A percentile compares a stretch with the other conserved stretches of the same genome.
Evolutionary conservation across 495 filamentous ascomycete genomes (phyloP).

Genomic region (Pyrenula massariospora): DNA sequence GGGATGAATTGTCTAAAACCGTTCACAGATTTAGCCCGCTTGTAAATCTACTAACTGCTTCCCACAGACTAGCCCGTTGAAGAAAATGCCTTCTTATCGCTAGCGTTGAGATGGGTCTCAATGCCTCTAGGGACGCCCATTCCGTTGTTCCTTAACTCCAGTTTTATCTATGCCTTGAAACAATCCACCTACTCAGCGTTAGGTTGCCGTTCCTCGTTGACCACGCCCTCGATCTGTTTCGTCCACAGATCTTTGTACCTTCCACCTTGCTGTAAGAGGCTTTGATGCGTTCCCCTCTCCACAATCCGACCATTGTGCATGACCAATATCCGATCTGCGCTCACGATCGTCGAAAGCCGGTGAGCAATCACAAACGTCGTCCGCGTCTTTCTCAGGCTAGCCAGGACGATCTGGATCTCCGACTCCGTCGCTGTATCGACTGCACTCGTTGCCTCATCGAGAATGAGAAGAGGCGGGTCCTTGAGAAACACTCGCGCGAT

Average conservation of each 20-base stretch:
- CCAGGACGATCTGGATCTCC: conserved; percentile 35
- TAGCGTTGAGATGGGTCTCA: too few species aligned
- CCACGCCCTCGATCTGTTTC: conserved; percentile 28
- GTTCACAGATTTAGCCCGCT: too few species aligned
- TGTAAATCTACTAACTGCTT: too few species aligned
- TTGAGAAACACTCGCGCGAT: conserved; percentile 52
- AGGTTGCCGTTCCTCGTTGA: neutral
- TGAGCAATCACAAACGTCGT: conserved; percentile 30
- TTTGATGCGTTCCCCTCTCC: conserved; percentile 12
- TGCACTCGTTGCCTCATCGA: conserved; percentile 48
- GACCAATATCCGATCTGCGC: conserved; percentile 27
- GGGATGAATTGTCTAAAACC: too few species aligned
- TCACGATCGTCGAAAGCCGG: conserved; percentile 24
- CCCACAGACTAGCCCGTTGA: too few species aligned
- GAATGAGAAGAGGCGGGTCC: conserved; percentile 36
- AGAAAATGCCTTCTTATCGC: too few species aligned
- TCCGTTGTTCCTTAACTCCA: too few species aligned
- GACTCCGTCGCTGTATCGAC: conserved; percentile 45
- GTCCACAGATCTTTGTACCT: conserved; percentile 56
- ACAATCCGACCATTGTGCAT: conserved; percentile 18
- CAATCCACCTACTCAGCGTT: too few species aligned
- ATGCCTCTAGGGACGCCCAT: too few species aligned
- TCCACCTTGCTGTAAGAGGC: conserved; percentile 23
- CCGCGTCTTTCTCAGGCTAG: conserved; percentile 19
- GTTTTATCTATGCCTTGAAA: too few species aligned